These are phyloP conservation scores for Globisporangium paddicum DNA, from an alignment of 352 stramenopile genomes.

Conservation along the genomic window DNA sequence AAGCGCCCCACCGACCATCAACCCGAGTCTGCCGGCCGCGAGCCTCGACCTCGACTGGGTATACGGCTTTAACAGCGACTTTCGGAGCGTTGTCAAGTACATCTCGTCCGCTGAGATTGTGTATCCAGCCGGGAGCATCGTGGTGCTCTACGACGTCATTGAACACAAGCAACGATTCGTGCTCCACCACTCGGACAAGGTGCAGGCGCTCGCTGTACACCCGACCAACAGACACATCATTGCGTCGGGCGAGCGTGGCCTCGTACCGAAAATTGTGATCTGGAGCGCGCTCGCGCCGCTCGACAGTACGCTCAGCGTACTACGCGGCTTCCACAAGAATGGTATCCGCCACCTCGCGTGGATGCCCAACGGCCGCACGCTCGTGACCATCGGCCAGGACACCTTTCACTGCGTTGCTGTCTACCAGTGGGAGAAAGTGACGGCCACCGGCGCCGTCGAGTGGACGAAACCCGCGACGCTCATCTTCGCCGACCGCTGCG, in stretches of 20 bases:
- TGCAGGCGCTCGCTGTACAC: conserved; percentile 57
- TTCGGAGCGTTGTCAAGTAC: conserved; percentile 56
- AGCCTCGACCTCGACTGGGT: conserved; percentile 75
- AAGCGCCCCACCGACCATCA: conserved; percentile 47
- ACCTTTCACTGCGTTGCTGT: conserved; percentile 65
- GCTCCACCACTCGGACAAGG: conserved; percentile 54
- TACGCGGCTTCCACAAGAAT: conserved; percentile 62
- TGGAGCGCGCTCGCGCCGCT: conserved; percentile 41
- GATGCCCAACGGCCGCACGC: conserved; percentile 61
- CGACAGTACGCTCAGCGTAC: conserved; percentile 41
- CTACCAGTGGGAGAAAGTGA: conserved; percentile 59
- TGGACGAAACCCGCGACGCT: conserved; percentile 49
- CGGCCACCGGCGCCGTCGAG: conserved; percentile 19
- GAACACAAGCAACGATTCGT: conserved; percentile 68
- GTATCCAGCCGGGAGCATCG: conserved; percentile 54
- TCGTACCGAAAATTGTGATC: conserved; percentile 57
- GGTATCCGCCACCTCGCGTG: conserved; percentile 67
- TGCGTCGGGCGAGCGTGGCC: conserved; percentile 54
- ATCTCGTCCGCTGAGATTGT: conserved; percentile 54
- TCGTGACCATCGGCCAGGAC: conserved; percentile 67
- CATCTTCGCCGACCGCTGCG: conserved; percentile 51
- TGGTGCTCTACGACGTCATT: conserved; percentile 67
- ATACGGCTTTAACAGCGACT: conserved; percentile 75
- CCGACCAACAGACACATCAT: conserved; percentile 42
- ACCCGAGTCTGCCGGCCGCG: conserved; percentile 42